phyloP scores from a whole-genome alignment of 257 asterid genomes.

The Scutellaria baicalensis region DNA sequence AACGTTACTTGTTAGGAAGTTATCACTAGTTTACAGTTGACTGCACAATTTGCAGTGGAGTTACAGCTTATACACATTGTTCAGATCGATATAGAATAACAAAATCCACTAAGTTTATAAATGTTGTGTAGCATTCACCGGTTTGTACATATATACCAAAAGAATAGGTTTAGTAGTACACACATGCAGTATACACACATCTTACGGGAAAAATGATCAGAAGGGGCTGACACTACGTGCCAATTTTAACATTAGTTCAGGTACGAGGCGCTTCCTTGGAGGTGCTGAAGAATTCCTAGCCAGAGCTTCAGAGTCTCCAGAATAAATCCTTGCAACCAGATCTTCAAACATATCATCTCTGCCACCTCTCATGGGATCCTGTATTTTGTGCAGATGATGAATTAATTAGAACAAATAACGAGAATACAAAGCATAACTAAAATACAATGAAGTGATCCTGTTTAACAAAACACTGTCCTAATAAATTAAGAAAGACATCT shows the following conservation, averaged over 20 bases:
- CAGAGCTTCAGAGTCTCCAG: constrained; percentile 66
- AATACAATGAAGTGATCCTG: neutral
- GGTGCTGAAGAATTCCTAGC: constrained; percentile 51
- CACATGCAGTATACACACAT: neutral
- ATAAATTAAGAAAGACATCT: neutral
- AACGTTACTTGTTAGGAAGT: neutral
- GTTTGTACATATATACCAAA: neutral
- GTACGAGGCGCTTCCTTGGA: constrained; percentile 78
- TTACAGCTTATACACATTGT: neutral
- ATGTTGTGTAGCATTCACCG: neutral
- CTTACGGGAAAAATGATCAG: constrained; percentile 10
- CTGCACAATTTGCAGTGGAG: neutral
- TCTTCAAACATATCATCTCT: constrained; percentile 72
- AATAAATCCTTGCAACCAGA: constrained; percentile 53
- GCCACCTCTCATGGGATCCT: constrained; percentile 99
- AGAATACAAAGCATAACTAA: neutral
- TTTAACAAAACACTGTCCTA: neutral
- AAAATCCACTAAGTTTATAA: neutral
- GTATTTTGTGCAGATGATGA: constrained; percentile 4
- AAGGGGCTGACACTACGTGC: constrained; percentile 78
- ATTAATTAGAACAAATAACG: neutral
- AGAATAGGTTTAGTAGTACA: constrained; percentile 11
- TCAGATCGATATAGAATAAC: neutral
- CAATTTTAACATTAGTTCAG: constrained; percentile 76
- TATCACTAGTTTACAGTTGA: neutral